These are phyloP conservation scores for Skeletonema grethae DNA, from an alignment of 108 stramenopile species.

Conservation along the genomic window DNA sequence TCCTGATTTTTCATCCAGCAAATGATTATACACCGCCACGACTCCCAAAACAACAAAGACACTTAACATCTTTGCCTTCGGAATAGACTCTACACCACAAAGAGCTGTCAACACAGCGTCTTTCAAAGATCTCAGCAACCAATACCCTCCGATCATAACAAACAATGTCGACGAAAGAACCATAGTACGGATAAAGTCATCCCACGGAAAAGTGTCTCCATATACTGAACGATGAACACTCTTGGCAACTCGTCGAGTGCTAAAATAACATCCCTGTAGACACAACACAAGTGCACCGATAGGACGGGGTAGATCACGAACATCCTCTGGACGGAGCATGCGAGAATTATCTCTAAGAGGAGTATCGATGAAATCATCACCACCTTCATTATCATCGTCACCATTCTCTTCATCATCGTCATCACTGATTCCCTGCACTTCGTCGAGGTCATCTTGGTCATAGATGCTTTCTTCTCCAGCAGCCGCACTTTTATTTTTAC, in stretches of 20 bases:
- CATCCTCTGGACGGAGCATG: conserved; percentile 29
- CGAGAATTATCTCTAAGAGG: conserved; percentile 41
- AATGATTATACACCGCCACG: conserved; percentile 90
- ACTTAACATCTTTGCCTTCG: conserved; percentile 93
- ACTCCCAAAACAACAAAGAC: conserved; percentile 92
- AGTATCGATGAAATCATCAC: conserved; percentile 68
- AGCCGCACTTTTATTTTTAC: background rate
- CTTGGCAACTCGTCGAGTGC: conserved; percentile 41
- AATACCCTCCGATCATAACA: conserved; percentile 98
- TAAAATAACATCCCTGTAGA: conserved; percentile 34
- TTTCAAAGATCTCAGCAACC: conserved; percentile 93
- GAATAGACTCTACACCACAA: conserved; percentile 91
- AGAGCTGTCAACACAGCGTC: conserved; percentile 95
- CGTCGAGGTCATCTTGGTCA: conserved; percentile 43
- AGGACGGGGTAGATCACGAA: conserved; percentile 55
- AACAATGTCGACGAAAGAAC: conserved; percentile 92
- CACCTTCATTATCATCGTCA: conserved; percentile 44
- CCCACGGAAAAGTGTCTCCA: conserved; percentile 83
- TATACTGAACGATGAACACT: conserved; percentile 76
- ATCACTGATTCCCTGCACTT: conserved; percentile 20
- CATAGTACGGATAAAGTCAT: conserved; percentile 89
- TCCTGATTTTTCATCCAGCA: conserved; percentile 73
- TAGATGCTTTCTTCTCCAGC: conserved; percentile 35
- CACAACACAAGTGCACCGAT: conserved; percentile 40
- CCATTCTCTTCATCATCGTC: conserved; percentile 36